A percentile compares a stretch with the other conserved stretches of the same genome.
Evolutionary conservation across 1,284 basidiomycete genomes (phyloP).

Genomic region (Wallemia mellicola): DNA sequence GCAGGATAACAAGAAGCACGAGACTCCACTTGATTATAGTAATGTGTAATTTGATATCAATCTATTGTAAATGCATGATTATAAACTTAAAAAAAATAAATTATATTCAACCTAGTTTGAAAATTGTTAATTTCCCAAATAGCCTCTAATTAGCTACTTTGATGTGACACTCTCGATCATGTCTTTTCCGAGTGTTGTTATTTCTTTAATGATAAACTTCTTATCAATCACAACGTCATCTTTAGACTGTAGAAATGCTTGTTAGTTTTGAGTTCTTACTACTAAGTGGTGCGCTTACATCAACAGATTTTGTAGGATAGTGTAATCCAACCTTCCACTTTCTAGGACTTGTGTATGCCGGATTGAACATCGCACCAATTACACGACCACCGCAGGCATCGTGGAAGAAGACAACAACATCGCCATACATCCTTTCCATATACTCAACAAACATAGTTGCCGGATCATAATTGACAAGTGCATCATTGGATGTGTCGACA

Average conservation of each 20-base stretch:
- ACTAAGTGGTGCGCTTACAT: background rate
- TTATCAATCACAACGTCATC: background rate
- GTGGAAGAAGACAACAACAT: constrained; percentile 55
- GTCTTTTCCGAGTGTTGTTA: background rate
- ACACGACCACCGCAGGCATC: constrained; percentile 49
- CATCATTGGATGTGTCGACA: constrained; percentile 46
- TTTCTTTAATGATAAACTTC: background rate
- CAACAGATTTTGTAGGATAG: background rate
- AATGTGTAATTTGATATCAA: background rate
- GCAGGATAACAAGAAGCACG: constrained; percentile 58
- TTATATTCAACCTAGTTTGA: too few relatives aligned
- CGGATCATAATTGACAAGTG: constrained; percentile 34
- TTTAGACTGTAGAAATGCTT: background rate
- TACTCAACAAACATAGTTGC: constrained; percentile 1
- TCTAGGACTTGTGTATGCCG: constrained; percentile 19
- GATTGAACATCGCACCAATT: constrained; percentile 70
- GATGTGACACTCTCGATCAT: background rate
- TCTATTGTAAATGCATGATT: background rate
- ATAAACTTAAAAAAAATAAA: background rate
- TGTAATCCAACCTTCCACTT: constrained; percentile 37
- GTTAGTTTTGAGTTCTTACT: background rate
- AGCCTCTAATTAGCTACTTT: background rate
- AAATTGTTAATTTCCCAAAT: too few relatives aligned
- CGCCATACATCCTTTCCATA: constrained; percentile 34
- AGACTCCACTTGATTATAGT: background rate